Conservation (phyloP, 768 basidiomycete species). For the Leucogyrophana mollusca region DNA sequence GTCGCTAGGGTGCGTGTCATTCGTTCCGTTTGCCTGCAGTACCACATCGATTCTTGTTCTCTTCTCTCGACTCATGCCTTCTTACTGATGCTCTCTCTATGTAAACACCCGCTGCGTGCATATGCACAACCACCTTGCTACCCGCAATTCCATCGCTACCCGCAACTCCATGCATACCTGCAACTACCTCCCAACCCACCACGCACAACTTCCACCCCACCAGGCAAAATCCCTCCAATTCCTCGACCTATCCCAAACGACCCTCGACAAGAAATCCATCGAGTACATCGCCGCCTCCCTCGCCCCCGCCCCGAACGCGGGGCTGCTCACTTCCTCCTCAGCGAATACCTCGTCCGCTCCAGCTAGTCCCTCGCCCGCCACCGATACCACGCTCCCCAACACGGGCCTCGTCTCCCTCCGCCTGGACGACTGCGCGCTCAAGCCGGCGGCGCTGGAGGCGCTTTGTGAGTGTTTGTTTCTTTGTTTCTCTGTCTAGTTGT, state of each 20-base stretch:
- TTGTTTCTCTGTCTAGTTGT: conserved; percentile 2
- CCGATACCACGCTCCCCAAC: conserved; percentile 43
- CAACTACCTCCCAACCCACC: neutral
- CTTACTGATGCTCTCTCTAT: too few relatives aligned
- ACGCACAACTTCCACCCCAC: neutral
- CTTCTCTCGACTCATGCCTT: neutral
- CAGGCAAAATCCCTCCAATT: conserved; percentile 80
- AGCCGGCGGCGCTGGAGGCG: conserved; percentile 71
- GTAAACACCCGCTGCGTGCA: too few relatives aligned
- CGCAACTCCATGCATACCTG: neutral
- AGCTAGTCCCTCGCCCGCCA: conserved; percentile 36
- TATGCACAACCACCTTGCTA: too few relatives aligned
- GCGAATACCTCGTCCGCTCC: conserved; percentile 12
- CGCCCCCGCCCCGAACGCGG: conserved; percentile 28
- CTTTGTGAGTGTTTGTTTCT: conserved; percentile 62
- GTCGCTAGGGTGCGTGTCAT: conserved; percentile 31
- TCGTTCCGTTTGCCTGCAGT: neutral
- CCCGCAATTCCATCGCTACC: neutral
- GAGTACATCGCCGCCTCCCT: conserved; percentile 80
- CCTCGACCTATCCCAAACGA: conserved; percentile 86
- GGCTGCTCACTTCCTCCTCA: too few relatives aligned
- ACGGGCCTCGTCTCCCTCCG: conserved; percentile 72
- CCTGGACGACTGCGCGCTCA: conserved; percentile 82
- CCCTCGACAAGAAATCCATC: conserved; percentile 78
- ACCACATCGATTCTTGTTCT: neutral